Base-by-base conservation (phyloP, 352 stramenopile genomes). In the Phytophthora crassamura region DNA sequence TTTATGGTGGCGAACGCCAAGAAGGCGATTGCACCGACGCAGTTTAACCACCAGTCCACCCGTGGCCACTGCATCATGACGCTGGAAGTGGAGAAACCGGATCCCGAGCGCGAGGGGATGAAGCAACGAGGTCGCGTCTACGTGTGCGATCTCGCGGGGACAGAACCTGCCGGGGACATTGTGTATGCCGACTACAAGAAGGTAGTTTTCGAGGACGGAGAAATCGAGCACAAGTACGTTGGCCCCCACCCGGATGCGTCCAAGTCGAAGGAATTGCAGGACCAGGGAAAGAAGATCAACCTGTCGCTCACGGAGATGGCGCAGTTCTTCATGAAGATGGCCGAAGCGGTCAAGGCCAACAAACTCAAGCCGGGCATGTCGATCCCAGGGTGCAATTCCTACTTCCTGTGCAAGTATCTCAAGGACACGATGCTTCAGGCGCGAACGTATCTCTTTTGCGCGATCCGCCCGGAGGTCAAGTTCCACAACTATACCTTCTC, bases 261-360 rank as follows among this genome's bases (percentile, higher is more conserved):
- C 52, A 98, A 97, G 74, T 98, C 92, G 20, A 98, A 98, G 77
- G 88, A 98, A 49, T 68, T 98, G 36, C 94, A 98, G 73, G 93
- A 97, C 69, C 90, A 98, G 61, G 94, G 94, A 48, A 98, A 98
- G 84, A 98, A 98, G 66, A 98, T 98, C 81, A 98, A 98, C 57
- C 60, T 98, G 52, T 98, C 91, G 22, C 77, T 98, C 20, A 97
- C 92, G 9, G 94, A 98, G 78, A 98, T 98, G 94, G 87, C 93
- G 12, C 93, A 98, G 68, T 98, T 98, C 69, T 98, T 98, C 78
- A 98, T 98, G 90, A 98, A 98, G 67, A 98, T 98, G 93, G 93
- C 94, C 22, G 94, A 98, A 49, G 91, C 91, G 42, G 87, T 97
- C 41, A 95, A 97, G 39, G 89, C 91, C 50, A 98, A 98, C 78